phyloP scores from a whole-genome alignment of 352 stramenopile genomes.

The Pythium guiyangense region DNA sequence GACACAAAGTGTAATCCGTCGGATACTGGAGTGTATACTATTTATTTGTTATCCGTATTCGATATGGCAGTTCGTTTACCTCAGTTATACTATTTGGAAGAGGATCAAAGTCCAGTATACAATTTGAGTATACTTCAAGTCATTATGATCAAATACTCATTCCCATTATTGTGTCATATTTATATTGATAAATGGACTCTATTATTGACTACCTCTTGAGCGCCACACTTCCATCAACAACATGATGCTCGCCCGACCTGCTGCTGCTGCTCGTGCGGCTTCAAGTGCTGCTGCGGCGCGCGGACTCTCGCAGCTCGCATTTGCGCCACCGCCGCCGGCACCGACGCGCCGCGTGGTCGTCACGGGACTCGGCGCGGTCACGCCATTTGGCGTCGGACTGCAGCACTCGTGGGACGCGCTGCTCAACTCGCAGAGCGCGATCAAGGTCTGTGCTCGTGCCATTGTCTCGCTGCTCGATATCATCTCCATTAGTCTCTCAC shows the following conservation, averaged over 20 bases:
- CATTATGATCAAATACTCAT: not conserved
- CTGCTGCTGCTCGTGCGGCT: not conserved
- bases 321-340: conserved; percentile 44
- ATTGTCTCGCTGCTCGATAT: not conserved
- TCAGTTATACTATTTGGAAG: not conserved
- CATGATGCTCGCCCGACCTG: not conserved
- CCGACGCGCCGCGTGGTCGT: conserved; percentile 86
- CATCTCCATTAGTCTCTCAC: not conserved
- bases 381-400: conserved; percentile 86
- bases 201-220: not conserved
- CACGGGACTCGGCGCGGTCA: conserved; percentile 89
- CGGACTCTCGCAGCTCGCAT: conserved; percentile 60
- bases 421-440: conserved; percentile 69
- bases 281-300: conserved; percentile 6
- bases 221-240: no score
- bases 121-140: not conserved
- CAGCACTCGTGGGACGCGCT: conserved; percentile 79
- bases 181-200: not conserved
- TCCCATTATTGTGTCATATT: not conserved
- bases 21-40: not conserved
- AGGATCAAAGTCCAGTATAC: not conserved
- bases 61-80: no score
- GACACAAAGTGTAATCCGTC: not conserved
- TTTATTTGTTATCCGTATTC: no score
- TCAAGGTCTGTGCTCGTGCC: conserved; percentile 31